Evolutionary conservation across 306 rosid genomes (phyloP).

Genomic region (Canavalia gladiata): DNA sequence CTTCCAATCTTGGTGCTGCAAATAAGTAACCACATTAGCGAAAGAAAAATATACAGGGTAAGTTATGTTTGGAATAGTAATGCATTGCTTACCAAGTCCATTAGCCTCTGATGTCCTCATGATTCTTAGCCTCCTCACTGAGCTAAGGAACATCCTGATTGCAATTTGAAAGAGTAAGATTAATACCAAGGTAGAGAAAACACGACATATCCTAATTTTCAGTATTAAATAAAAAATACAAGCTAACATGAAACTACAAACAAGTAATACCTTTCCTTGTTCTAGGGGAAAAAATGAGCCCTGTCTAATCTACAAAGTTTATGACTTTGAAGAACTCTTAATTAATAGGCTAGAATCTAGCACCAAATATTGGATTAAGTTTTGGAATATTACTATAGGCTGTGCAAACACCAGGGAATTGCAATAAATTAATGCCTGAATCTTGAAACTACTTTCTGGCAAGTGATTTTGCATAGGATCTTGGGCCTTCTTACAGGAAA

Average conservation of each 20-base stretch:
- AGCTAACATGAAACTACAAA: constrained; percentile 16
- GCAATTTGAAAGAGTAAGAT: constrained; percentile 21
- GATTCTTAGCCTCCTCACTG: constrained; percentile 89
- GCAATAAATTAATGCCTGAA: neutral
- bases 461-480: neutral
- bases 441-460: constrained; percentile 16
- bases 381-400: neutral
- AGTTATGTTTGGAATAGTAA: constrained; percentile 29
- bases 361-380: constrained; percentile 20
- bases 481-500: neutral
- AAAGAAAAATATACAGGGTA: constrained; percentile 16
- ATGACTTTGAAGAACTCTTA: neutral
- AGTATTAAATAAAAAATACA: constrained; percentile 28
- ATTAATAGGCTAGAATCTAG: neutral
- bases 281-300: neutral
- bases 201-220: neutral
- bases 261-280: neutral
- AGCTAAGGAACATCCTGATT: constrained; percentile 83
- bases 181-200: constrained; percentile 42
- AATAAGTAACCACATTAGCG: constrained; percentile 41
- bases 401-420: neutral
- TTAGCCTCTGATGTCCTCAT: constrained; percentile 86
- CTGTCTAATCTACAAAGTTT: neutral
- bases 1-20: constrained; percentile 81
- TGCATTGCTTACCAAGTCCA: constrained; percentile 71